Evolutionary conservation across 192 early-diverging fungal species (phyloP), one percentile per base, ranked within the genome.

Genomic region (Linnemannia elongata): DNA sequence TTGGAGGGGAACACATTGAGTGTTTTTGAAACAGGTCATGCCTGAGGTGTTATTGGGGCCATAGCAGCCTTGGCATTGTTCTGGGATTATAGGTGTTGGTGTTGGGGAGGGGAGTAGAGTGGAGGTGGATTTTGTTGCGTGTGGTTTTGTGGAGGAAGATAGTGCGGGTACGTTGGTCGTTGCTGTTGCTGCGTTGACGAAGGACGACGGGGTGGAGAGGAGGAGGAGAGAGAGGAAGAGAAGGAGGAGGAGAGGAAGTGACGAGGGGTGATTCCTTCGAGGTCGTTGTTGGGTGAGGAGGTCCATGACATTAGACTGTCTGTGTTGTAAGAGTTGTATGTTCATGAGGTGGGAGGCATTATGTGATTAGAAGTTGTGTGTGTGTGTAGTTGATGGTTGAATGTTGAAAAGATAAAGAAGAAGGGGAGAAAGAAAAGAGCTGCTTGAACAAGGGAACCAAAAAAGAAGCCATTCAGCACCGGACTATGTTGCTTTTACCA

Each of bases 1-100:
- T 8, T 17, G 6, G 35, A 71, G 13, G 0, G 83, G 83, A n/a
- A 85, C 57, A 44, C 83, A 85, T 33, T 79, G 83, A 6, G 83
- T 85, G 74, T 80, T 77, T 47, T 80, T 74, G 69, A 69, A 80
- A 55, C 83, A 85, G 42, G 69, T 76, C 76, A 78, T 73, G n/a
- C 22, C 38, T 36, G 33, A 52, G 36, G 74, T 80, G 42, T 71
- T 76, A 69, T 60, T 72, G 41, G 66, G 47, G 39, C 55, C 66
- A 13, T 45, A 76, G 57, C 83, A 85, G 4, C 27, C 42, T 36
- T 75, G 38, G 74, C 83, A 85, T 30, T 76, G 78, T 22, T 45
- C 74, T 12, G 83, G 83, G 57, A 85, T 83, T 5, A 52, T 22
- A 24, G 55, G 30, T 20, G 78, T 80, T 15, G 83, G 83, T 5